Evolutionary conservation across 768 basidiomycete genomes (phyloP).

Genomic region (Hypholoma sublateritium): DNA sequence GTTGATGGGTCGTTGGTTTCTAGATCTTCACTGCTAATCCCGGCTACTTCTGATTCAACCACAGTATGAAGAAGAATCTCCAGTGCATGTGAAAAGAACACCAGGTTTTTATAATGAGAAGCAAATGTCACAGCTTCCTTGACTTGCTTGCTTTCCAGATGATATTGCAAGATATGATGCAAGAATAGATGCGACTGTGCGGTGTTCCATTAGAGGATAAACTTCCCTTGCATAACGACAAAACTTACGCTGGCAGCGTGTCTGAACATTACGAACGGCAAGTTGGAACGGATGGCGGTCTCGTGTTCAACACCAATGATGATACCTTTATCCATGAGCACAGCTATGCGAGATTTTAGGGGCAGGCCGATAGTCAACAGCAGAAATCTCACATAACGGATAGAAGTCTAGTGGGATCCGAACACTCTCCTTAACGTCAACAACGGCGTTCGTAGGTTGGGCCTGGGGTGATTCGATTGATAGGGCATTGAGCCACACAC

Average conservation of each 20-base stretch:
- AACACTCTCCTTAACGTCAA: constrained; percentile 87
- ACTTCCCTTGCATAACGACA: not conserved
- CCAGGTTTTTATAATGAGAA: constrained; percentile 79
- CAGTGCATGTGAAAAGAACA: constrained; percentile 91
- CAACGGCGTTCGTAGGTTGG: constrained; percentile 30
- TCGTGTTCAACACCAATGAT: constrained; percentile 96
- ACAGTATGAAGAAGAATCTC: constrained; percentile 94
- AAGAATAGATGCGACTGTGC: constrained; percentile 88
- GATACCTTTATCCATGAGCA: constrained; percentile 98
- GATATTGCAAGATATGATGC: constrained; percentile 85
- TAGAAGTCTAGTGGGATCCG: constrained; percentile 93
- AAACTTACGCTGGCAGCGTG: constrained; percentile 82
- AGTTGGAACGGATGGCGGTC: constrained; percentile 64
- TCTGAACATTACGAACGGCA: constrained; percentile 90
- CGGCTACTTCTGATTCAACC: constrained; percentile 75
- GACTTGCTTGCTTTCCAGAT: constrained; percentile 63
- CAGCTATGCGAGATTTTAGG: constrained; percentile 52
- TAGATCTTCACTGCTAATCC: constrained; percentile 30
- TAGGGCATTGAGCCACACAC: constrained; percentile 95
- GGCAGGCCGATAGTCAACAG: not conserved
- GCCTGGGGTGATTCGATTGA: constrained; percentile 68
- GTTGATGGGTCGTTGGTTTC: constrained; percentile 23
- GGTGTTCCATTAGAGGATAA: not conserved
- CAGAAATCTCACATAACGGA: constrained; percentile 70
- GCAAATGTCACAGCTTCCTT: constrained; percentile 86